phyloP scores from a whole-genome alignment of 768 basidiomycete species.

The Grammothele lineata region DNA sequence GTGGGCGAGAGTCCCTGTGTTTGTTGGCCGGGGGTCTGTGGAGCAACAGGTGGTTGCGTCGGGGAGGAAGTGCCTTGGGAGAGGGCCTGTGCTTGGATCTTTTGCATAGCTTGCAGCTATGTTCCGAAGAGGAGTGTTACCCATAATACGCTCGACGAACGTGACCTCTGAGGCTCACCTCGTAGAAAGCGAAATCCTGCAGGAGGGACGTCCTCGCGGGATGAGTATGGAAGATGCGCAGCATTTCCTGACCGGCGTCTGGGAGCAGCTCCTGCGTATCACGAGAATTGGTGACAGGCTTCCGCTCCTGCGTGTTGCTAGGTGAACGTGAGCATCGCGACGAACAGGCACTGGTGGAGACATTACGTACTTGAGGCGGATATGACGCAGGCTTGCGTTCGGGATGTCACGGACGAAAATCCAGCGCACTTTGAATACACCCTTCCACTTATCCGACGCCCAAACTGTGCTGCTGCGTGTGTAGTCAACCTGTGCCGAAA shows the following conservation, averaged over 20 bases:
- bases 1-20: slow-evolving; percentile 36
- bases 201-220: slow-evolving; percentile 89
- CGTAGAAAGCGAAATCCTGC: slow-evolving; percentile 91
- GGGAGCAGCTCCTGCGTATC: slow-evolving; percentile 97
- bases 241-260: slow-evolving; percentile 95
- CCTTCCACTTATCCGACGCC: slow-evolving; percentile 99
- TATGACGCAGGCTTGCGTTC: slow-evolving; percentile 84
- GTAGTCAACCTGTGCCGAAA: slow-evolving; percentile 69
- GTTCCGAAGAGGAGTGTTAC: slow-evolving; percentile 6
- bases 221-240: slow-evolving; percentile 91
- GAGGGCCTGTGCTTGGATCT: slow-evolving; percentile 30
- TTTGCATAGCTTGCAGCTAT: slow-evolving; percentile 85
- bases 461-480: slow-evolving; percentile 93
- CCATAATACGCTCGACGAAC: not conserved
- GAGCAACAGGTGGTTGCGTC: slow-evolving; percentile 22
- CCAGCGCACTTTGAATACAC: slow-evolving; percentile 98
- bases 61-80: slow-evolving; percentile 26
- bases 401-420: slow-evolving; percentile 96
- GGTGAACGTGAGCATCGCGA: not conserved
- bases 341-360: not conserved
- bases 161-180: too few relatives aligned
- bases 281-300: slow-evolving; percentile 96
- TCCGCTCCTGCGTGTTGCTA: slow-evolving; percentile 96
- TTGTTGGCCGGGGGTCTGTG: slow-evolving; percentile 20
- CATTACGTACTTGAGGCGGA: slow-evolving; percentile 68